phyloP scores from a whole-genome alignment of 148 eudicot genomes.

The Rhododendron molle region DNA sequence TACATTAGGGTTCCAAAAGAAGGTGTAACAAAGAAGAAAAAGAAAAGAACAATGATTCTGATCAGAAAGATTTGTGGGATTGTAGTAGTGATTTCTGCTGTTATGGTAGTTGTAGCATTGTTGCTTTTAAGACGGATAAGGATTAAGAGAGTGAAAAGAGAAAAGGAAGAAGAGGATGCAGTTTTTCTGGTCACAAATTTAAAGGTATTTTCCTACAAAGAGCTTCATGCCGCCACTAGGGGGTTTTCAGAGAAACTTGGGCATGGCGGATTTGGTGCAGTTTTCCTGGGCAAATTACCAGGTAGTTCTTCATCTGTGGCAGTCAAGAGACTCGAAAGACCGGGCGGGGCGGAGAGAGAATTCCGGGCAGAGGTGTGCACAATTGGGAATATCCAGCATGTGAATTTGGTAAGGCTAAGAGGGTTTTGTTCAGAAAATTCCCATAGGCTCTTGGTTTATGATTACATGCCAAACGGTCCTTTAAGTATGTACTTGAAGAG shows the following conservation, averaged over 20 bases:
- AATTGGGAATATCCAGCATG: slow-evolving; percentile 78
- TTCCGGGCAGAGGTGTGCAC: slow-evolving; percentile 85
- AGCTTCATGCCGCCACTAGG: slow-evolving; percentile 62
- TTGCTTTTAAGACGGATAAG: slow-evolving; percentile 32
- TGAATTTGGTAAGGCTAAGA: slow-evolving; percentile 69
- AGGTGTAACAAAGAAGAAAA: slow-evolving; percentile 20
- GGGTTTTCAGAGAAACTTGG: slow-evolving; percentile 84
- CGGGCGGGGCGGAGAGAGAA: slow-evolving; percentile 71
- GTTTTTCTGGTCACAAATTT: slow-evolving; percentile 55
- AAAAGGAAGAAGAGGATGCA: slow-evolving; percentile 34
- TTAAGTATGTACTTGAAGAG: slow-evolving; percentile 49
- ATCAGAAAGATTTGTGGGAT: slow-evolving; percentile 25
- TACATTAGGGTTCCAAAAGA: slow-evolving; percentile 41
- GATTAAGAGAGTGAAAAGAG: slow-evolving; percentile 19
- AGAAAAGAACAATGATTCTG: slow-evolving; percentile 17
- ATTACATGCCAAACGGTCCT: slow-evolving; percentile 79
- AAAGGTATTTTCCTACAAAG: slow-evolving; percentile 65
- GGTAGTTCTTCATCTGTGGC: slow-evolving; percentile 48
- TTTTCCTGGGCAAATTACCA: slow-evolving; percentile 44
- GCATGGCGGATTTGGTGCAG: slow-evolving; percentile 81
- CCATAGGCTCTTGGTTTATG: slow-evolving; percentile 69
- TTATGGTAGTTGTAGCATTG: slow-evolving; percentile 15
- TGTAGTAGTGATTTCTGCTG: slow-evolving; percentile 20
- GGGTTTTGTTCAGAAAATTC: slow-evolving; percentile 68
- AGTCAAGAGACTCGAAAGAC: slow-evolving; percentile 69